Base-by-base conservation (phyloP, 352 stramenopile genomes). In the Phytopythium sindhum region DNA sequence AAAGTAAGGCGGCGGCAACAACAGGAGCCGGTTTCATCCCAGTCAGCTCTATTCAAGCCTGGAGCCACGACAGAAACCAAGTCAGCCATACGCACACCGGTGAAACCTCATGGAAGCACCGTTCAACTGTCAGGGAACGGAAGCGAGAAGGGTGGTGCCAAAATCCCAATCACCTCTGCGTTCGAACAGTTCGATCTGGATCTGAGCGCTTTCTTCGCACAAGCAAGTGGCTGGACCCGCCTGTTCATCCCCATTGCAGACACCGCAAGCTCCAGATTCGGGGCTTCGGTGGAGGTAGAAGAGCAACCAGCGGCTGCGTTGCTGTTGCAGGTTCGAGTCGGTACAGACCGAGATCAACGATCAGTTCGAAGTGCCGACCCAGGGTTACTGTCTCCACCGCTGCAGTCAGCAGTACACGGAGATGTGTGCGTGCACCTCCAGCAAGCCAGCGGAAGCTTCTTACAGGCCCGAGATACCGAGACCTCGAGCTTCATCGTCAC, bases 361-460 rank as follows among this genome's bases (percentile, higher is more conserved):
- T 50, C 21, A 21, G 42, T 15, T 50, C 42, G 42, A 26, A n/a
- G 21, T 23, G 41, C 9, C 17, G 8, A n/a, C 2, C 8, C 8
- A 26, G 23, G 7, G 21, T n/a, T 39, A 4, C 28, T 28, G 19
- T 6, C 28, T 9, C 17, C 28, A 39, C 17, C 8, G 33, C 3
- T 7, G 28, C 9, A 26, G 12, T 24, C 51, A 39, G 19, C 3
- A 23, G 24, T 56, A n/a, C 9, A 26, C 23, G 70, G 69, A 26
- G 67, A 74, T 24, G 47, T 74, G 9, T 74, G 70, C 21, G 54
- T 77, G 37, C 67, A 74, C 57, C 39, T 77, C 28, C 39, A 72
- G n/a, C 55, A 77, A 60, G 66, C 63, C 15, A 63, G 17, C n/a
- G 67, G 70, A 4, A 67, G 33, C 39, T 42, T 60, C 28, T 60